Evolutionary conservation across 192 early-diverging fungal species (phyloP), one percentile per base, ranked within the genome.

Genomic region (Chytriomyces sp.): DNA sequence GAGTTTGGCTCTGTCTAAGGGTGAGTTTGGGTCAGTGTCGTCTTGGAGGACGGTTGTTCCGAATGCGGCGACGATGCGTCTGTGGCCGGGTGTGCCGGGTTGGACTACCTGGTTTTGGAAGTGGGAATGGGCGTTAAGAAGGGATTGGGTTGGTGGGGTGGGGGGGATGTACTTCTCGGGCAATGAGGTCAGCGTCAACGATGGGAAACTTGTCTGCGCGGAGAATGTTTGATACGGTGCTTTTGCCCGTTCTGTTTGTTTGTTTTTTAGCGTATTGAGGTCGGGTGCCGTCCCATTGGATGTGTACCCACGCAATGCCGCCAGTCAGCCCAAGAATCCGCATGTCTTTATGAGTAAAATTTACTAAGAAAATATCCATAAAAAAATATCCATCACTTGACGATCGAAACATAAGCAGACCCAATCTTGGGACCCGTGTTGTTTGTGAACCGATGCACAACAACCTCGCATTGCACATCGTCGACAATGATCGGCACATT

Each of bases 291-390:
- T 1, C 53, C 66, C 50, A 23, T 67, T 50, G 50, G 50, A 59
- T 76, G 85, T 57, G 53, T 72, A 60, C 69, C 9, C 28, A 72
- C 43, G 95, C 93, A 63, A 99, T 99, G 43, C 96, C 96, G 67
- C 97, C 97, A 8, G 97, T 99, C 50, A 99, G 86, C 10, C 97
- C 97, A 48, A 98, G 81, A 26, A 99, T 81, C 64, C 92, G 90
- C 97, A 99, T 98, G 50, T 66, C 57, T 7, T 61, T 47, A 9
- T 10, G 11, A 9, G 70, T 62, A 26, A 26, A 26, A 23, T 64
- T 1, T 64, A 20, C n/a, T n/a, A n/a, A n/a, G n/a, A 20, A 57
- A 57, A 57, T n/a, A 20, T 20, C 53, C 13, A 57, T 20, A 53
- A 53, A 53, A 53, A 53, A 53, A 53, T 18, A 18, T 10, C 50